These are phyloP conservation scores for Ilex paraguariensis DNA, from an alignment of 305 asterid species.

Conservation along the genomic window DNA sequence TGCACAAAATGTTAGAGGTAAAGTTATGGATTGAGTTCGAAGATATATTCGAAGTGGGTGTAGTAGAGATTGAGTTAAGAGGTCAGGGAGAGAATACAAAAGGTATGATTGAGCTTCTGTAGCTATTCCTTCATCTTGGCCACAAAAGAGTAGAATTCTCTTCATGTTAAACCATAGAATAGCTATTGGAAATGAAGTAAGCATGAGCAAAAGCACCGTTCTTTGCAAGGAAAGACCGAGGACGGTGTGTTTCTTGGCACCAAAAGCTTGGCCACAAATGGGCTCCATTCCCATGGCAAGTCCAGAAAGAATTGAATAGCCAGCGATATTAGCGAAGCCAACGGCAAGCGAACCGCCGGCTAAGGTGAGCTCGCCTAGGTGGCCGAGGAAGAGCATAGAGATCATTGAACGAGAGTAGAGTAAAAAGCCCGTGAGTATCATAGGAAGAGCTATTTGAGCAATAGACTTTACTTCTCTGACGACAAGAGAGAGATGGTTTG, in stretches of 20 bases:
- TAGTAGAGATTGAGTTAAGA: conserved; percentile 39
- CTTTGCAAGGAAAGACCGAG: conserved; percentile 50
- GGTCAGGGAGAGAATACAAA: conserved; percentile 39
- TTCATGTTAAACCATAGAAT: conserved; percentile 48
- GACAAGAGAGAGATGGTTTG: conserved; percentile 12
- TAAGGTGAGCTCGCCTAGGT: conserved; percentile 39
- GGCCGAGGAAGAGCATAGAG: conserved; percentile 61
- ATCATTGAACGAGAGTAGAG: conserved; percentile 60
- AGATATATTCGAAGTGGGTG: conserved; percentile 57
- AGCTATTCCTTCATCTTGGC: conserved; percentile 50
- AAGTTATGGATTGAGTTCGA: conserved; percentile 49
- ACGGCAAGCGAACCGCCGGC: conserved; percentile 59
- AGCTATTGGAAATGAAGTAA: conserved; percentile 41
- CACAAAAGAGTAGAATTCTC: conserved; percentile 32
- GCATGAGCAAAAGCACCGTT: conserved; percentile 40
- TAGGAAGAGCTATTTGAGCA: conserved; percentile 43
- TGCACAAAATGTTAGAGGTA: conserved; percentile 53
- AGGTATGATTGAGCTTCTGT: conserved; percentile 40
- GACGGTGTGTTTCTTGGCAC: conserved; percentile 39
- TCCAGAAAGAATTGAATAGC: conserved; percentile 55
- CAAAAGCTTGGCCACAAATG: conserved; percentile 60
- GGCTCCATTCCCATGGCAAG: conserved; percentile 69
- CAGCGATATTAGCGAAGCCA: conserved; percentile 60
- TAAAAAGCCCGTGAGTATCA: conserved; percentile 48
- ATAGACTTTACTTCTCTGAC: conserved; percentile 33